Percentiles rank a stretch among this genome's conserved stretches.
Evolutionary conservation across 441 rosid species (phyloP).

Genomic region (Adansonia madagascariensis): DNA sequence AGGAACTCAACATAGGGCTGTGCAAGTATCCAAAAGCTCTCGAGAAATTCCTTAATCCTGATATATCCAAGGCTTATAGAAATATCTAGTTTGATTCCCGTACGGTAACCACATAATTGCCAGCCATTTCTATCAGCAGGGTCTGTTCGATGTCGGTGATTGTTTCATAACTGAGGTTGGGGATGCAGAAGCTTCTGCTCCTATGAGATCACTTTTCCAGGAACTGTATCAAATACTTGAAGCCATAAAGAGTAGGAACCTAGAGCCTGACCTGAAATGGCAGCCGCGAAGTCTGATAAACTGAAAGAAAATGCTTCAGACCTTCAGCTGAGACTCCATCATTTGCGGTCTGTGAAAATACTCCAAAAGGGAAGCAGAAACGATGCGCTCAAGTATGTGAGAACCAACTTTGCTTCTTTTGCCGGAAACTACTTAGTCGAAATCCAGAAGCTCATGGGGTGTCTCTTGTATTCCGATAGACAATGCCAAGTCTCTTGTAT

Average conservation of each 20-base stretch:
- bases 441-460: slow-evolving; percentile 48
- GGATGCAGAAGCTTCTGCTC: slow-evolving; percentile 43
- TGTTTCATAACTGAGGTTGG: slow-evolving; percentile 51
- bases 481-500: background rate
- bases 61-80: slow-evolving; percentile 59
- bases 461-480: slow-evolving; percentile 46
- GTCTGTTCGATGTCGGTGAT: slow-evolving; percentile 59
- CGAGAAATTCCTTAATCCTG: slow-evolving; percentile 53
- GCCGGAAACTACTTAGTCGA: slow-evolving; percentile 38
- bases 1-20: slow-evolving; percentile 48
- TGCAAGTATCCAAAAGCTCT: slow-evolving; percentile 55
- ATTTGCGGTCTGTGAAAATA: slow-evolving; percentile 53
- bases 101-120: slow-evolving; percentile 50
- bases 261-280: slow-evolving; percentile 57
- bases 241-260: slow-evolving; percentile 45
- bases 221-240: slow-evolving; percentile 54
- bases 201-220: slow-evolving; percentile 42
- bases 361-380: slow-evolving; percentile 38
- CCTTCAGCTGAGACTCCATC: slow-evolving; percentile 54
- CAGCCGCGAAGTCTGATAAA: slow-evolving; percentile 40
- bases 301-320: slow-evolving; percentile 54
- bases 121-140: slow-evolving; percentile 53
- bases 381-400: slow-evolving; percentile 54
- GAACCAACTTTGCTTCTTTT: slow-evolving; percentile 38
- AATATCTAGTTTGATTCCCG: slow-evolving; percentile 49